Evolutionary conservation across 2,329 filamentous ascomycete genomes (phyloP).

Genomic region (Talaromyces verruculosus): DNA sequence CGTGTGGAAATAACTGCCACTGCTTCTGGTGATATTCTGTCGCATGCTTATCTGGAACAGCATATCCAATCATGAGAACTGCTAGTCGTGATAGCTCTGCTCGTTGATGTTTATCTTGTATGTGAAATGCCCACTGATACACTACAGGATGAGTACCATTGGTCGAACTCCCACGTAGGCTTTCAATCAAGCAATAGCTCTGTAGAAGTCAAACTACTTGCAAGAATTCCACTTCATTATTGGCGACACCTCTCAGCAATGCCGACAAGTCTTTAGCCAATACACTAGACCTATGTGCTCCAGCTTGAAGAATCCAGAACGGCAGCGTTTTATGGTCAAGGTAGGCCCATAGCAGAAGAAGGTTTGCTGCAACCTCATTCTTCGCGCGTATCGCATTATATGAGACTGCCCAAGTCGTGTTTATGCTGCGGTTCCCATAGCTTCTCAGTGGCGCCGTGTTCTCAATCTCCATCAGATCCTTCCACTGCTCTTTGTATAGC

Average conservation of each 20-base stretch:
- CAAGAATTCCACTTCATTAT: conserved; percentile 10
- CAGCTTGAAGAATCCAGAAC: conserved; percentile 16
- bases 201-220: conserved; percentile 14
- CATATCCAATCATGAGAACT: conserved; percentile 11
- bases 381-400: conserved; percentile 1
- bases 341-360: conserved; percentile 6
- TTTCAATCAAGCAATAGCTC: conserved; percentile 15
- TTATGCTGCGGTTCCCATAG: conserved; percentile 7
- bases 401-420: conserved; percentile 11
- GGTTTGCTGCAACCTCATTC: conserved; percentile 1
- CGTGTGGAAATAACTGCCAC: conserved; percentile 5
- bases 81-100: conserved; percentile 11
- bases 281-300: neutral
- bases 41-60: neutral
- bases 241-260: conserved; percentile 1
- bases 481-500: conserved; percentile 12
- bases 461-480: neutral
- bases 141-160: conserved; percentile 14
- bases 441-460: neutral
- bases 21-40: conserved; percentile 13
- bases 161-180: neutral
- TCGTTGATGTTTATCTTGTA: conserved; percentile 10
- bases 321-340: conserved; percentile 14
- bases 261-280: conserved; percentile 11
- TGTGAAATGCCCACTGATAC: conserved; percentile 13